These are phyloP conservation scores for Curvularia spicifera DNA, from an alignment of 2,329 filamentous ascomycete genomes.

Conservation along the genomic window DNA sequence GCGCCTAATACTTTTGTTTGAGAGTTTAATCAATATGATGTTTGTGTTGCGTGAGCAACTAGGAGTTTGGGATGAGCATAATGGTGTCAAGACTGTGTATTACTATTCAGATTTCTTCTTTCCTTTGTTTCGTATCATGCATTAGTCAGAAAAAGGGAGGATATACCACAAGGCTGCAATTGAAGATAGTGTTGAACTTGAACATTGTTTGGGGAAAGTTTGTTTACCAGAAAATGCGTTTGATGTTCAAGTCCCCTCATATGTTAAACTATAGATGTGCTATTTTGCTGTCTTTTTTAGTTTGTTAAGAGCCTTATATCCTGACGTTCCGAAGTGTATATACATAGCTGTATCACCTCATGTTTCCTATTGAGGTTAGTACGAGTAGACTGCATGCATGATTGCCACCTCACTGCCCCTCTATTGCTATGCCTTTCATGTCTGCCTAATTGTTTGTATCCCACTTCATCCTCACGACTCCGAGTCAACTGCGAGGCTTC, in stretches of 20 bases:
- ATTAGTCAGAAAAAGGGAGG: neutral
- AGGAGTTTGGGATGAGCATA: constrained; percentile 9
- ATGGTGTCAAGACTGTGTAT: constrained; percentile 17
- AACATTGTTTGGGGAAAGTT: neutral
- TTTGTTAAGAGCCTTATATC: neutral
- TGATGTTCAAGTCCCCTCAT: neutral
- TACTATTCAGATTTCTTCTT: constrained; percentile 3
- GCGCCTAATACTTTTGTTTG: neutral
- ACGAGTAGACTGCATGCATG: neutral
- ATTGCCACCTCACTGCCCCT: neutral
- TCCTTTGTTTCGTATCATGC: neutral
- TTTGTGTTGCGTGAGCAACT: neutral
- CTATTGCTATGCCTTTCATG: neutral
- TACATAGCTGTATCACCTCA: too few relatives aligned
- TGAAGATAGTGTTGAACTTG: neutral
- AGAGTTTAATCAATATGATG: neutral
- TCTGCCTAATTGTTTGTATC: neutral
- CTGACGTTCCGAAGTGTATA: neutral
- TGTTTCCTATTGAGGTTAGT: too few relatives aligned
- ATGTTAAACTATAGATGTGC: too few relatives aligned
- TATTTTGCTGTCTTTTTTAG: neutral
- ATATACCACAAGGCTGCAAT: constrained; percentile 2
- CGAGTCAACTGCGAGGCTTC: neutral
- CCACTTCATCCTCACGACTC: constrained; percentile 9
- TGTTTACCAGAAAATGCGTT: neutral